Percentiles rank a stretch among this genome's conserved stretches.
Evolutionary conservation across 208 protist species (phyloP).

Genomic region (Acanthamoeba rhysodes): DNA sequence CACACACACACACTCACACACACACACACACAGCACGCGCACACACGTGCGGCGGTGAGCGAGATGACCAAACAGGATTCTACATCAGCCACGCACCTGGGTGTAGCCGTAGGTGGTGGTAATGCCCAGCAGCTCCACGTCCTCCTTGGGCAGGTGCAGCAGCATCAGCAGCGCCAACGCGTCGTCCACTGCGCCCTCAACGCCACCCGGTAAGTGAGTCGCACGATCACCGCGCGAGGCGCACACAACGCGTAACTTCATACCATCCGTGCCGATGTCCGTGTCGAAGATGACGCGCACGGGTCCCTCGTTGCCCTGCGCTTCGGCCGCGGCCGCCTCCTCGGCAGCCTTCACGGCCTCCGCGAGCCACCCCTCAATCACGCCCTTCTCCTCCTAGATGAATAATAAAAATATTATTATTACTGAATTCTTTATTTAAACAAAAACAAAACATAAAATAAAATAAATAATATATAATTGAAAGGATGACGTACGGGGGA

Average conservation of each 20-base stretch:
- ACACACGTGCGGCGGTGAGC: no score
- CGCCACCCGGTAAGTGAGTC: neutral
- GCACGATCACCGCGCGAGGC: no score
- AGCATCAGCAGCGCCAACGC: neutral
- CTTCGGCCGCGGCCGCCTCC: neutral
- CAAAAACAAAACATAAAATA: neutral
- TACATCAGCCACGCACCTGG: neutral
- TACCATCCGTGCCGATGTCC: conserved; percentile 1
- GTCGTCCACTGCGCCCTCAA: neutral
- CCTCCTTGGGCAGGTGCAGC: neutral
- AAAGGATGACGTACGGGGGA: neutral
- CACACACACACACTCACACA: no score
- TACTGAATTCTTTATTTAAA: neutral
- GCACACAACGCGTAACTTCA: no score
- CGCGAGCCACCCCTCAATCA: neutral
- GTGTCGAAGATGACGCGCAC: conserved; percentile 35
- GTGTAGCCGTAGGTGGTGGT: conserved; percentile 6
- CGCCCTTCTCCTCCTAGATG: neutral
- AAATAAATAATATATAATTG: neutral
- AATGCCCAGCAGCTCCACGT: neutral
- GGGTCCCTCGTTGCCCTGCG: neutral
- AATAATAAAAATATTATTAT: no score
- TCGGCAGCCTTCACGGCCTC: neutral
- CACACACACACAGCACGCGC: no score
- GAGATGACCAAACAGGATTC: no score